These are phyloP conservation scores for Scheffersomyces coipomensis DNA, from an alignment of 805 yeast genomes.

Conservation along the genomic window DNA sequence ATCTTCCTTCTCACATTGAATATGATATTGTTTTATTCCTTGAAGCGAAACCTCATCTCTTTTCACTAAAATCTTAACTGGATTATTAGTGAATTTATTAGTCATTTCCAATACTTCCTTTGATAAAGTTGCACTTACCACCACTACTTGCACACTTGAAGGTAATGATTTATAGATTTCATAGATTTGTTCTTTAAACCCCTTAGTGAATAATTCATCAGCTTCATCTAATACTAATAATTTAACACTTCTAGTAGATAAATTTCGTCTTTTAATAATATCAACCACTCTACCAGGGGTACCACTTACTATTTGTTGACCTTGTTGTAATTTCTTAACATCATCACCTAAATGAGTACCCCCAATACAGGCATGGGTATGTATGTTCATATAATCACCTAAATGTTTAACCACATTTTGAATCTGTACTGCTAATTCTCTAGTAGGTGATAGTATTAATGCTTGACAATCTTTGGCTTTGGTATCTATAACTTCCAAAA, in stretches of 20 bases:
- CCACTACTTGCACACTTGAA: conserved; percentile 83
- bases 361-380: conserved; percentile 91
- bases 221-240: conserved; percentile 95
- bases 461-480: conserved; percentile 80
- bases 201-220: conserved; percentile 88
- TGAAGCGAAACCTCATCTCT: conserved; percentile 91
- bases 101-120: conserved; percentile 90
- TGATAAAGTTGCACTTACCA: conserved; percentile 93
- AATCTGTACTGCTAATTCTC: conserved; percentile 94
- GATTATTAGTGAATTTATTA: conserved; percentile 86
- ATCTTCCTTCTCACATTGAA: conserved; percentile 88
- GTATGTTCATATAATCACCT: conserved; percentile 84
- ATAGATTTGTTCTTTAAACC: conserved; percentile 94
- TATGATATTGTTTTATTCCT: conserved; percentile 90
- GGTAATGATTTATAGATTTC: conserved; percentile 87
- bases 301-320: conserved; percentile 92
- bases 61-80: conserved; percentile 91
- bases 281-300: conserved; percentile 96
- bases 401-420: conserved; percentile 82
- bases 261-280: conserved; percentile 79
- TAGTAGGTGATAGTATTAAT: conserved; percentile 87
- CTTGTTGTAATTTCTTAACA: conserved; percentile 67
- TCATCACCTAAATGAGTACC: conserved; percentile 86
- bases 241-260: conserved; percentile 74
- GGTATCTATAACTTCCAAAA: conserved; percentile 81